These are phyloP conservation scores for Populus hybrid DNA, from an alignment of 441 rosid species.

Conservation along the genomic window DNA sequence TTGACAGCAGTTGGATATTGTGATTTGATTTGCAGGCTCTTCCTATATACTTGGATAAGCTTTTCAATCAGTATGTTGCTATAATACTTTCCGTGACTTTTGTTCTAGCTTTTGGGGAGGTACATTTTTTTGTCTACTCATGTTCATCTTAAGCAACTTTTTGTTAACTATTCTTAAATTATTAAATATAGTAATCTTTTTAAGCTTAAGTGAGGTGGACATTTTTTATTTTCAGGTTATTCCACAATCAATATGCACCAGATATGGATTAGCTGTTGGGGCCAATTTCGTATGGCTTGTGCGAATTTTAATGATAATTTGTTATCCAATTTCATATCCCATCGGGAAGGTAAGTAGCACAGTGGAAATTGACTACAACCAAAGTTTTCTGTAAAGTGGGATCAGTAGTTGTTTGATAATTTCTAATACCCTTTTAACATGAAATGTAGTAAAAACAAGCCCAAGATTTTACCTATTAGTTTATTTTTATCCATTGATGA, in stretches of 20 bases:
- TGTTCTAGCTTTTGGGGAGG: constrained; percentile 92
- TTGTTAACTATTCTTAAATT: not conserved
- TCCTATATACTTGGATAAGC: constrained; percentile 85
- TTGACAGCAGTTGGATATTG: constrained; percentile 11
- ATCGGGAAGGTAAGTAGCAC: constrained; percentile 67
- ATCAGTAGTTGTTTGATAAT: not conserved
- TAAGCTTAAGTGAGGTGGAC: constrained; percentile 11
- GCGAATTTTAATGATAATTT: constrained; percentile 72
- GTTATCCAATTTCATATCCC: constrained; percentile 94
- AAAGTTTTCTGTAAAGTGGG: not conserved
- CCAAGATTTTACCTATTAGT: not conserved
- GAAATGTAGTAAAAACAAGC: not conserved
- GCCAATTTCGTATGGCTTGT: constrained; percentile 89
- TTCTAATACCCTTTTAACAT: not conserved
- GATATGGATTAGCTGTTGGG: constrained; percentile 97
- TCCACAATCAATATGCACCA: constrained; percentile 90
- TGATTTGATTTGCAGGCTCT: constrained; percentile 65
- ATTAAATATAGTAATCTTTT: not conserved
- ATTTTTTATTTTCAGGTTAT: constrained; percentile 57
- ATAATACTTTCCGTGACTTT: constrained; percentile 87
- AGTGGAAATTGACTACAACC: not conserved
- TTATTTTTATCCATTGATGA: not conserved
- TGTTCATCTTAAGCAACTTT: not conserved
- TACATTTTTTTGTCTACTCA: constrained; percentile 23
- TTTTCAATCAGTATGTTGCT: constrained; percentile 91